Conservation (phyloP, 495 filamentous ascomycete species). For the Durotheca rogersii region DNA sequence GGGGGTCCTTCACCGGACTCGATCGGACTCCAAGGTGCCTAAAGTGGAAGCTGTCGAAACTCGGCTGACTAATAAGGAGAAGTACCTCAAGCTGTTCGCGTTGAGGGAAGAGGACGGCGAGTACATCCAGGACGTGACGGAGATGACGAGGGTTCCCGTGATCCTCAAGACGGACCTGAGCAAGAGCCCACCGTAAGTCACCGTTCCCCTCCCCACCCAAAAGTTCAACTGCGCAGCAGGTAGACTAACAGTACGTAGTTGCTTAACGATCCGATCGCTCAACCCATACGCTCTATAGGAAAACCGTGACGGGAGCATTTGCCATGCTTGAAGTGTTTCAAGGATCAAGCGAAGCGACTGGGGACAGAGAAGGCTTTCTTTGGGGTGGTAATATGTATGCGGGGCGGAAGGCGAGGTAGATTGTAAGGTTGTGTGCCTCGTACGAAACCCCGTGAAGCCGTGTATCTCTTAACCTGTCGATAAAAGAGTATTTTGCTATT, state of each 20-base stretch:
- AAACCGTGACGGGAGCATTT: neutral
- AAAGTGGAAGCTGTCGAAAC: constrained; percentile 69
- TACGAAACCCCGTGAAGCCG: constrained; percentile 8
- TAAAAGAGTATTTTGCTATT: constrained; percentile 30
- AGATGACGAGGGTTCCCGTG: constrained; percentile 95
- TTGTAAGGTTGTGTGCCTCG: constrained; percentile 17
- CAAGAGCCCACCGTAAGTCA: constrained; percentile 97
- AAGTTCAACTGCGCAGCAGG: neutral
- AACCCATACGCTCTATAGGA: constrained; percentile 90
- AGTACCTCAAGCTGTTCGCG: constrained; percentile 86
- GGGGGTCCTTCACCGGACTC: constrained; percentile 79
- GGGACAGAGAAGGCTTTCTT: constrained; percentile 12
- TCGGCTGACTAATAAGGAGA: constrained; percentile 89
- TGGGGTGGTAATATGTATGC: constrained; percentile 23
- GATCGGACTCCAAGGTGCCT: constrained; percentile 88
- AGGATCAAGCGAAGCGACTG: constrained; percentile 18
- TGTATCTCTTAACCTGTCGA: constrained; percentile 32
- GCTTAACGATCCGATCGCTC: constrained; percentile 93
- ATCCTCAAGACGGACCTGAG: constrained; percentile 96
- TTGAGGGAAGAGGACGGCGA: constrained; percentile 91
- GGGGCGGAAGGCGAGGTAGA: constrained; percentile 26
- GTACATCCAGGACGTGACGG: constrained; percentile 95
- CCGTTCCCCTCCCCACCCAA: too few species aligned
- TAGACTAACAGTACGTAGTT: constrained; percentile 60
- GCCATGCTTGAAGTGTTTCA: constrained; percentile 15